phyloP scores from a whole-genome alignment of 2,329 filamentous ascomycete species.

The Lecanicillium sp. region DNA sequence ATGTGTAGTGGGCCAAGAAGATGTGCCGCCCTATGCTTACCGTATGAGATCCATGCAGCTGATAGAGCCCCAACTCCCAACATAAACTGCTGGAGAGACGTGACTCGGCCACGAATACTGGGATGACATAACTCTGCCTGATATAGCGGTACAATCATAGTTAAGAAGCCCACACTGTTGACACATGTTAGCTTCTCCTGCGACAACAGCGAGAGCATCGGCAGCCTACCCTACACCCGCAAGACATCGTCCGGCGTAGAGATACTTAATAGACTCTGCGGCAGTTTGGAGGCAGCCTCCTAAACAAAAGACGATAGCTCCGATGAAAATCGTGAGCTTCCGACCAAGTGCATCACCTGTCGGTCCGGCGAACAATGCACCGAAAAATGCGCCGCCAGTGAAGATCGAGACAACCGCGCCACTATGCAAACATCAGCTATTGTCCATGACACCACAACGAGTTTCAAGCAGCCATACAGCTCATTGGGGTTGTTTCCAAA shows the following conservation, averaged over 20 bases:
- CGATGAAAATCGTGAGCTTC: conserved; percentile 63
- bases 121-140: conserved; percentile 76
- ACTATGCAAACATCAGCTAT: neutral
- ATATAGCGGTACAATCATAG: conserved; percentile 50
- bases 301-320: conserved; percentile 62
- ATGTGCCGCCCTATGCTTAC: too few relatives aligned
- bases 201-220: too few relatives aligned
- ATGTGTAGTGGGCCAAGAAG: too few relatives aligned
- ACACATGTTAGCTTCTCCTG: too few relatives aligned
- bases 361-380: conserved; percentile 45
- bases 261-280: conserved; percentile 43
- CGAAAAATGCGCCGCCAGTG: conserved; percentile 69
- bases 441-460: neutral
- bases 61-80: conserved; percentile 66
- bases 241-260: conserved; percentile 63
- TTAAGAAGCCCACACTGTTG: conserved; percentile 26
- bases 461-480: conserved; percentile 21
- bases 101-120: conserved; percentile 67
- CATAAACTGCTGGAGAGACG: conserved; percentile 76
- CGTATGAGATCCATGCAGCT: conserved; percentile 68
- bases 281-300: conserved; percentile 58
- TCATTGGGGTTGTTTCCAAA: conserved; percentile 30
- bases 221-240: conserved; percentile 49
- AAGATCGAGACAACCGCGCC: conserved; percentile 57
- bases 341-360: conserved; percentile 59